These are phyloP conservation scores for Fusarium transvaalense DNA, from an alignment of 2,329 filamentous ascomycete species.

Conservation along the genomic window DNA sequence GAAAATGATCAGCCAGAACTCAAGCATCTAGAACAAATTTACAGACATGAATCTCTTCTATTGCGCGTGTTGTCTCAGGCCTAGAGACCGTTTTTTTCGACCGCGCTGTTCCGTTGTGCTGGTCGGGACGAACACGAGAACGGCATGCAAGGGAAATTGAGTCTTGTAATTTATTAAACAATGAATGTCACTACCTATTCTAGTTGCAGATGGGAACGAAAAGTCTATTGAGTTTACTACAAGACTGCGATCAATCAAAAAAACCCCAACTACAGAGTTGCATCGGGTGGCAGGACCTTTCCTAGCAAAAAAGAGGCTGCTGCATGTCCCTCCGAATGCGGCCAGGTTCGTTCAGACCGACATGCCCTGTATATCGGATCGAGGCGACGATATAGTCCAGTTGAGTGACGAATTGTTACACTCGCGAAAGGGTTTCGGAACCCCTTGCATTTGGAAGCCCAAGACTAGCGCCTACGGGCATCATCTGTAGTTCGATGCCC, in stretches of 20 bases:
- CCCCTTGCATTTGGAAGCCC: conserved; percentile 36
- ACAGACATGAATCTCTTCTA: background rate
- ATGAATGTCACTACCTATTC: background rate
- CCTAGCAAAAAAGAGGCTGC: conserved; percentile 6
- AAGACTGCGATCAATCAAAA: conserved; percentile 14
- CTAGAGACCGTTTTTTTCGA: conserved; percentile 1
- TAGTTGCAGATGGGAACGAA: background rate
- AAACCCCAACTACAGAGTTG: conserved; percentile 4
- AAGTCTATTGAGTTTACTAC: background rate
- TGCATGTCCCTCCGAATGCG: conserved; percentile 29
- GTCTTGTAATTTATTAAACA: background rate
- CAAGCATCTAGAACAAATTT: background rate
- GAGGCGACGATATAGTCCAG: background rate
- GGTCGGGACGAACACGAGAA: conserved; percentile 19
- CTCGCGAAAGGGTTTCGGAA: conserved; percentile 22
- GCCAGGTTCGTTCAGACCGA: conserved; percentile 15
- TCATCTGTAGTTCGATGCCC: conserved; percentile 17
- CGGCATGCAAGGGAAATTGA: conserved; percentile 30
- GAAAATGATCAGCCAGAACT: background rate
- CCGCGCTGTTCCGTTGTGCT: conserved; percentile 3
- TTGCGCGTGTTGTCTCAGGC: conserved; percentile 34
- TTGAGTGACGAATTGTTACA: conserved; percentile 20
- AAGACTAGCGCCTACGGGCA: conserved; percentile 4
- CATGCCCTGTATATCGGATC: conserved; percentile 11
- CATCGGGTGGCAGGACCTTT: conserved; percentile 9